Conservation (phyloP, 805 yeast species). For the Candida multigemmis region DNA sequence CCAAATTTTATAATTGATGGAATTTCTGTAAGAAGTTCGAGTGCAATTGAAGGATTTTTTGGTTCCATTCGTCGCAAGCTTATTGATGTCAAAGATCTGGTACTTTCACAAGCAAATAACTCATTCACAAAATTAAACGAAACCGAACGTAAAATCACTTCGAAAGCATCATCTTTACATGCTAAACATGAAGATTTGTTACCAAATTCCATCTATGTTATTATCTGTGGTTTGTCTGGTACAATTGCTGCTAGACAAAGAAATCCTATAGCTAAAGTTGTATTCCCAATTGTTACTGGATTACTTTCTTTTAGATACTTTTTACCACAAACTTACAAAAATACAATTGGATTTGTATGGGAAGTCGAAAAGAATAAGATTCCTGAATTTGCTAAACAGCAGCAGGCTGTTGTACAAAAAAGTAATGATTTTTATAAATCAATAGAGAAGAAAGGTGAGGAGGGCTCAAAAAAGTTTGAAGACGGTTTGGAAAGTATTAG, state of each 20-base stretch:
- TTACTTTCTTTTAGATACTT: slow-evolving; percentile 56
- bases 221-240: slow-evolving; percentile 65
- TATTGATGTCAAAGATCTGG: no score
- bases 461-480: slow-evolving; percentile 28
- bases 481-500: slow-evolving; percentile 29
- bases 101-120: no score
- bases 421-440: slow-evolving; percentile 36
- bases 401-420: slow-evolving; percentile 37
- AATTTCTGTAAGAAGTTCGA: slow-evolving; percentile 44
- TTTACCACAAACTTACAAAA: slow-evolving; percentile 63
- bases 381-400: slow-evolving; percentile 59
- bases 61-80: no score
- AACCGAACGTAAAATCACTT: slow-evolving; percentile 55
- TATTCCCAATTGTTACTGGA: slow-evolving; percentile 55
- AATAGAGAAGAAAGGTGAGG: slow-evolving; percentile 33
- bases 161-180: slow-evolving; percentile 57
- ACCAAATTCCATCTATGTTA: slow-evolving; percentile 62
- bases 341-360: slow-evolving; percentile 51
- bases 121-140: slow-evolving; percentile 45
- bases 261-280: slow-evolving; percentile 42
- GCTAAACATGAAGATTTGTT: slow-evolving; percentile 57
- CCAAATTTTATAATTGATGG: slow-evolving; percentile 45
- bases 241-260: slow-evolving; percentile 64
- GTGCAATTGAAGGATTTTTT: slow-evolving; percentile 39
- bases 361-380: slow-evolving; percentile 47